Percentiles rank a stretch among this genome's conserved stretches.
Evolutionary conservation across 2,329 filamentous ascomycete genomes (phyloP).

Genomic region (Ascochyta pisi): DNA sequence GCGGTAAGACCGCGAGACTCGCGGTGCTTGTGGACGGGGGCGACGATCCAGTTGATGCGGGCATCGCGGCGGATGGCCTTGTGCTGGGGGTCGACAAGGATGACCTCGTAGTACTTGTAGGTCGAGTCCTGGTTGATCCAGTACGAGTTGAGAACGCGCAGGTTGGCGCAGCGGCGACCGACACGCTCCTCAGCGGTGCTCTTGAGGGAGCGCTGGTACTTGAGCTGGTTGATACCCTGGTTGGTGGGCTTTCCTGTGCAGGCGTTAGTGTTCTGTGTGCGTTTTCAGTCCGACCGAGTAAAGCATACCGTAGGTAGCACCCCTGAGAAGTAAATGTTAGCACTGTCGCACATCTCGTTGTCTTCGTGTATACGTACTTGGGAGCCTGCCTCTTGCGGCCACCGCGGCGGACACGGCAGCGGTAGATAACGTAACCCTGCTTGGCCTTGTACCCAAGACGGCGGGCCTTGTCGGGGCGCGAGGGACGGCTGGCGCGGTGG

Average conservation of each 20-base stretch:
- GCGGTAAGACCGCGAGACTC: constrained; percentile 96
- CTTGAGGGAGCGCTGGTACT: constrained; percentile 99
- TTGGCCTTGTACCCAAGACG: constrained; percentile 99
- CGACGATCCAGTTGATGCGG: constrained; percentile 99
- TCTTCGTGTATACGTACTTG: constrained; percentile 59
- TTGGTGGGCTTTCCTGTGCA: constrained; percentile 97
- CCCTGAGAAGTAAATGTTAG: constrained; percentile 62
- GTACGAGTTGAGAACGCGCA: constrained; percentile 99
- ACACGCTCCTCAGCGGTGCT: constrained; percentile 99
- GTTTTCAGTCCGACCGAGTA: constrained; percentile 6
- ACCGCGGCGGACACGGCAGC: constrained; percentile 96
- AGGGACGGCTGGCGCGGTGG: constrained; percentile 97
- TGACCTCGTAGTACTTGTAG: constrained; percentile 99
- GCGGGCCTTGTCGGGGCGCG: constrained; percentile 99
- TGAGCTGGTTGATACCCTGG: constrained; percentile 99
- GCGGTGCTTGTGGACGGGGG: constrained; percentile 99
- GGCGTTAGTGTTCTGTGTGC: constrained; percentile 30
- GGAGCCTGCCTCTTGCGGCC: constrained; percentile 95
- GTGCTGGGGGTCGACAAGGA: constrained; percentile 99
- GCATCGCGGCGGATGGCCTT: constrained; percentile 99
- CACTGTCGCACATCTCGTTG: constrained; percentile 6
- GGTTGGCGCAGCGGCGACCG: constrained; percentile 97
- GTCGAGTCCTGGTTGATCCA: constrained; percentile 99
- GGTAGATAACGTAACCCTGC: constrained; percentile 99
- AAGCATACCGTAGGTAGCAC: constrained; percentile 93